These are phyloP conservation scores for Aspergillus sp. DNA, from an alignment of 2,329 filamentous ascomycete species.

Conservation along the genomic window DNA sequence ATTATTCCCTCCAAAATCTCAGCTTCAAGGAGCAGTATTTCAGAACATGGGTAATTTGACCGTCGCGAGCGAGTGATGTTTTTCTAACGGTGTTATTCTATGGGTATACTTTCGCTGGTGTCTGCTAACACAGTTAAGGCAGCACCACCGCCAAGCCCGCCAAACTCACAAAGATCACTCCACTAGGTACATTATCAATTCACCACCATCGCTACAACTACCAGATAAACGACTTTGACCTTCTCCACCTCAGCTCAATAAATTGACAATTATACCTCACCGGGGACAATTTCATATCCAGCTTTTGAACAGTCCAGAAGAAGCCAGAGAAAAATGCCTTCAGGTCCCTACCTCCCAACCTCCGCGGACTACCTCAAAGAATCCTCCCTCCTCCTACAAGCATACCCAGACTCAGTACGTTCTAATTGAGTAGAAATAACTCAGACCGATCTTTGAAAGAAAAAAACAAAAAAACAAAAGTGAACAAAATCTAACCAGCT, in stretches of 20 bases:
- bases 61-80: no score
- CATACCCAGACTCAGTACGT: conserved; percentile 78
- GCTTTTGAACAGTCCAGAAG: not conserved
- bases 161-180: not conserved
- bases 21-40: no score
- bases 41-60: no score
- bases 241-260: not conserved
- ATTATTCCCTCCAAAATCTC: no score
- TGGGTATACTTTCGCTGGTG: no score
- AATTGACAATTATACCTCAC: not conserved
- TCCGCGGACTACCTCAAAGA: conserved; percentile 91
- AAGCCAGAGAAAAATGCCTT: conserved; percentile 59
- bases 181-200: not conserved
- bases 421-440: not conserved
- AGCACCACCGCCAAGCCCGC: not conserved
- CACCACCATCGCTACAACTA: not conserved
- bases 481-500: conserved; percentile 4
- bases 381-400: conserved; percentile 80
- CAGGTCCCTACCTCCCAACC: conserved; percentile 62
- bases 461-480: not conserved
- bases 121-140: not conserved
- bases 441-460: not conserved
- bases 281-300: not conserved
- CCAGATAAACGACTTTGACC: not conserved
- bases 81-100: no score